Evolutionary conservation across 192 early-diverging fungal species (phyloP), one percentile per base, ranked within the genome.

Genomic region (Coemansia sp.): DNA sequence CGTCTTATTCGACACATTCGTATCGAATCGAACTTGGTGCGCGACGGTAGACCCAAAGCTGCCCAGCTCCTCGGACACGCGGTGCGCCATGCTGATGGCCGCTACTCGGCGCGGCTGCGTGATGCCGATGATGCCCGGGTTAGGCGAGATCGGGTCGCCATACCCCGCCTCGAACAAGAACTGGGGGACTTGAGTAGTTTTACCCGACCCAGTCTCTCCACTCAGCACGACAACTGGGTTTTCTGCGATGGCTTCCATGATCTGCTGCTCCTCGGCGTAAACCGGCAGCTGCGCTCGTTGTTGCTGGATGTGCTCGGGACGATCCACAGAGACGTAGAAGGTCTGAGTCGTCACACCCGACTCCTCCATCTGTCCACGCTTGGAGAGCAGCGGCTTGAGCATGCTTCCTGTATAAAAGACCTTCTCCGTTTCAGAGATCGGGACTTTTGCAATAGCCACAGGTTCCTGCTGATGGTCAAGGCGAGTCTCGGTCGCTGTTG

Each of bases 141-240:
- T 92, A 34, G 76, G 74, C 34, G 88, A 90, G 9, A 85, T 71
- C 0, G 92, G 88, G 72, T 97, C 89, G 36, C 95, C 93, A 71
- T 95, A 99, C n/a, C 98, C 98, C 34, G 97, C 93, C 71, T 99
- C 98, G 62, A 97, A 95, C 59, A 98, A 81, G 62, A 99, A 97
- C 81, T 98, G 96, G 2, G 98, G 98, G 0, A 99, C 89, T 78
- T 98, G 96, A 1, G 96, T 97, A 14, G 95, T 98, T 79, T 98
- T 96, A 62, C 96, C 95, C 42, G 93, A 94, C 36, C 98, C 98
- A 0, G 98, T 99, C 77, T 99, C 98, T 68, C 98, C 98, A 77
- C 97, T 98, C 50, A 99, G 88, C 41, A 99, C 91, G 10, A 93
- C 86, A 10, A 95, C 91, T 13, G 91, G 88, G 72, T 98, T 92